A percentile compares a stretch with the other conserved stretches of the same genome.
These are phyloP conservation scores for Rosa hybrid DNA, from an alignment of 331 rosid species.

Conservation along the genomic window DNA sequence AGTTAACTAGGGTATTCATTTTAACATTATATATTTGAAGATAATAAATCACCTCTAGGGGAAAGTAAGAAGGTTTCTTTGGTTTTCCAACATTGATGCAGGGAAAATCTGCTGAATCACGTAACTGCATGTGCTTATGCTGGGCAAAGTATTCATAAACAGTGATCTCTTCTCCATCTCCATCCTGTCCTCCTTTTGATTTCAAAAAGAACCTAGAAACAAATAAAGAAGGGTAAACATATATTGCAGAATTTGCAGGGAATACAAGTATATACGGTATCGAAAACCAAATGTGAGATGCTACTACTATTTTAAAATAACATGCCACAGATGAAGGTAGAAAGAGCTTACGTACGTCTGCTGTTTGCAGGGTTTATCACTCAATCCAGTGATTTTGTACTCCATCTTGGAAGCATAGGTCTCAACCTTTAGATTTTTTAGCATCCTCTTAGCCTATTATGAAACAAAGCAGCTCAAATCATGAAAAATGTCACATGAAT, in stretches of 20 bases:
- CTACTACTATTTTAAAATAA: background rate
- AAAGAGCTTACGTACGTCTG: constrained; percentile 58
- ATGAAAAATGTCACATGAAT: background rate
- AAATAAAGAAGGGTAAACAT: constrained; percentile 58
- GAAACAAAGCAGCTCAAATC: background rate
- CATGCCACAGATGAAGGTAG: constrained; percentile 1
- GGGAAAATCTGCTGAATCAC: constrained; percentile 60
- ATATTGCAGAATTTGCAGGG: constrained; percentile 46
- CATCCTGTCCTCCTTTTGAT: constrained; percentile 41
- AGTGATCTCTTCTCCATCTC: constrained; percentile 36
- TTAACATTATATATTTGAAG: no score
- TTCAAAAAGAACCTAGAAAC: constrained; percentile 71
- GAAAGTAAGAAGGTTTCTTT: constrained; percentile 71
- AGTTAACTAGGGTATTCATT: background rate
- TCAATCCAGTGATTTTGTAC: constrained; percentile 81
- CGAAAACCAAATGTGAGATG: background rate
- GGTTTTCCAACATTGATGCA: constrained; percentile 94
- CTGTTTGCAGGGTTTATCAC: constrained; percentile 70
- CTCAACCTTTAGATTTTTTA: constrained; percentile 67
- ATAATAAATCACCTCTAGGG: constrained; percentile 47
- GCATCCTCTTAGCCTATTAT: constrained; percentile 66
- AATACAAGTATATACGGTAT: constrained; percentile 29
- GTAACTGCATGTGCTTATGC: constrained; percentile 43
- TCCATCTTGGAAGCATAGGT: constrained; percentile 63
- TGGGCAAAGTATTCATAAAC: constrained; percentile 76